Evolutionary conservation across 495 filamentous ascomycete genomes (phyloP).

Genomic region (Lindgomyces ingoldianus): DNA sequence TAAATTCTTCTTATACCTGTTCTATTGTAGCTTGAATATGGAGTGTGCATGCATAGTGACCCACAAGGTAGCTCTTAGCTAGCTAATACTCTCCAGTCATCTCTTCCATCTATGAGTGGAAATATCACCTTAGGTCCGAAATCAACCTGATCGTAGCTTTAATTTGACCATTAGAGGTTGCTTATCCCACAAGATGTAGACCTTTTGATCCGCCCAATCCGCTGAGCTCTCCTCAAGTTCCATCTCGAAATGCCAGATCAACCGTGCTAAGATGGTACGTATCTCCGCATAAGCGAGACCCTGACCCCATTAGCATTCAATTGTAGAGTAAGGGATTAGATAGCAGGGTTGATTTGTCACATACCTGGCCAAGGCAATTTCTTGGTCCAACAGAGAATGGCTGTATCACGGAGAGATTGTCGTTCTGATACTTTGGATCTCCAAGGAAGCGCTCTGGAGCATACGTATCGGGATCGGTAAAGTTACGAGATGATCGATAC

Average conservation of each 20-base stretch:
- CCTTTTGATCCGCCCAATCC: conserved; percentile 21
- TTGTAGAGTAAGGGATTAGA: neutral
- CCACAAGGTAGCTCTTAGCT: too few species aligned
- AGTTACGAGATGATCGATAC: conserved; percentile 45
- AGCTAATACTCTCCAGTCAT: neutral
- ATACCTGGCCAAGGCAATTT: conserved; percentile 22
- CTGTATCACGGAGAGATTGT: conserved; percentile 2
- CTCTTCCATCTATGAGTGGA: neutral
- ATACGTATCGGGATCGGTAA: conserved; percentile 5
- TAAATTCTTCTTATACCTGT: too few species aligned
- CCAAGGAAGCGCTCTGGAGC: conserved; percentile 19
- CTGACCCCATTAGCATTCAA: neutral
- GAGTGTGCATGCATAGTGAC: too few species aligned
- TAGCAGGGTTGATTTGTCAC: neutral
- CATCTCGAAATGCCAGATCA: conserved; percentile 26
- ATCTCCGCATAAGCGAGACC: conserved; percentile 16
- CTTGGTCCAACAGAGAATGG: conserved; percentile 27
- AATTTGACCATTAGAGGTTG: conserved; percentile 15
- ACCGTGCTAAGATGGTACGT: conserved; percentile 7
- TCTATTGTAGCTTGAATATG: too few species aligned
- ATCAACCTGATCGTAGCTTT: neutral
- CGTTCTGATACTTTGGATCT: conserved; percentile 11
- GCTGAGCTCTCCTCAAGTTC: conserved; percentile 1
- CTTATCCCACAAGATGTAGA: conserved; percentile 25
- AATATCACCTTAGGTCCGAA: too few species aligned